Evolutionary conservation across 2,329 filamentous ascomycete genomes (phyloP).

Genomic region (Xylariaceae sp.): DNA sequence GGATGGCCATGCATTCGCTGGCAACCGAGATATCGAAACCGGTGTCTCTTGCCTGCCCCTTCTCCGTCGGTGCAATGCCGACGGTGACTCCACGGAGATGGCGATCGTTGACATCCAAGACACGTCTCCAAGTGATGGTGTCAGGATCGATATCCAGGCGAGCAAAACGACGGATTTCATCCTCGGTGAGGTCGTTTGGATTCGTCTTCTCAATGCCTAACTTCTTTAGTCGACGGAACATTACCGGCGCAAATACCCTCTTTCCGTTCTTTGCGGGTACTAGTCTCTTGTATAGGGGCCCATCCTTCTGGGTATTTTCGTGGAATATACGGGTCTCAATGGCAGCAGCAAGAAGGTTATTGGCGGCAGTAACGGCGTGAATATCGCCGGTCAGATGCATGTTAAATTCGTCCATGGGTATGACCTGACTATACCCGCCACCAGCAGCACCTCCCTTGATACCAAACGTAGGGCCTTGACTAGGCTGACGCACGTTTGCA

Average conservation of each 20-base stretch:
- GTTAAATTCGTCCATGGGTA: conserved; percentile 99
- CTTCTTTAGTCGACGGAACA: conserved; percentile 92
- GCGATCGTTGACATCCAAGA: conserved; percentile 95
- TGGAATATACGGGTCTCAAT: conserved; percentile 99
- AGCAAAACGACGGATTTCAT: conserved; percentile 86
- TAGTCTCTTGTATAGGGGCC: conserved; percentile 77
- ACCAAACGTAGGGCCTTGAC: conserved; percentile 95
- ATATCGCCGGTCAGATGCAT: conserved; percentile 96
- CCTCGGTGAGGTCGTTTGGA: conserved; percentile 82
- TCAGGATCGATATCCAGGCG: conserved; percentile 92
- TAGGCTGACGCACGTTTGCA: conserved; percentile 94
- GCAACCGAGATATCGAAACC: conserved; percentile 98
- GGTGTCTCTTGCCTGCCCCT: conserved; percentile 80
- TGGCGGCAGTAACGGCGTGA: conserved; percentile 92
- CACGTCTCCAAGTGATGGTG: conserved; percentile 95
- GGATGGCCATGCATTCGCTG: conserved; percentile 96
- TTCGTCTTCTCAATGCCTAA: conserved; percentile 93
- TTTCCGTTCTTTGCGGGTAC: conserved; percentile 88
- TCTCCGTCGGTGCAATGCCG: conserved; percentile 84
- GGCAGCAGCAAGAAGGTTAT: conserved; percentile 92
- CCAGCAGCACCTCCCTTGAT: conserved; percentile 98
- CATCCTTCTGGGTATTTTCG: conserved; percentile 91
- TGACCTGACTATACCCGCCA: conserved; percentile 97
- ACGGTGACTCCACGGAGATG: conserved; percentile 87
- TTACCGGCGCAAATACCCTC: conserved; percentile 79